A percentile compares a stretch with the other conserved stretches of the same genome.
Evolutionary conservation across 768 basidiomycete genomes (phyloP).

Genomic region (Boletus subparvulus): DNA sequence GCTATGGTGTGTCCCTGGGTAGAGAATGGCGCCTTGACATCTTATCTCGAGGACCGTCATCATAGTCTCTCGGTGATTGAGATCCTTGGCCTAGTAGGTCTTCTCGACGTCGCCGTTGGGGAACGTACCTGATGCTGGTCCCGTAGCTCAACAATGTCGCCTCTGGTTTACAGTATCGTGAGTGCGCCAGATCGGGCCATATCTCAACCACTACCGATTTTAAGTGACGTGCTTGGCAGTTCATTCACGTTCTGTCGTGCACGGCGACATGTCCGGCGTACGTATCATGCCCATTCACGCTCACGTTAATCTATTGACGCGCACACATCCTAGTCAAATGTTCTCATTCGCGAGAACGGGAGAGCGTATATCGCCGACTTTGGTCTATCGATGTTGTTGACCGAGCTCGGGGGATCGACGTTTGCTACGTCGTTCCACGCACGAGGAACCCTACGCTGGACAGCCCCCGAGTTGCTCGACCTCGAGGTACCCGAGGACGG

Average conservation of each 20-base stretch:
- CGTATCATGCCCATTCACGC: background rate
- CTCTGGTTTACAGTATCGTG: conserved; percentile 4
- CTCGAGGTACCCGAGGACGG: background rate
- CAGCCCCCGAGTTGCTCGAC: conserved; percentile 2
- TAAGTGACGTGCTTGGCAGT: background rate
- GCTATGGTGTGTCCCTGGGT: conserved; percentile 2
- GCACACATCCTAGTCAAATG: background rate
- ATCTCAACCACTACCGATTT: too few species aligned
- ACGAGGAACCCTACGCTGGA: background rate
- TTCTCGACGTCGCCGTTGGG: background rate
- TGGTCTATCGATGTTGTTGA: conserved; percentile 6
- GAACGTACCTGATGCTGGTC: background rate
- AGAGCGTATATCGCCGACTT: conserved; percentile 1
- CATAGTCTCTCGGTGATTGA: background rate
- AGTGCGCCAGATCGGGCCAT: background rate
- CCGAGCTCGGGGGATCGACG: background rate
- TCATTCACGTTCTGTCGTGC: conserved; percentile 4
- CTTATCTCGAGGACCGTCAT: background rate
- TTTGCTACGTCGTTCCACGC: background rate
- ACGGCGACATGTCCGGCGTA: conserved; percentile 12
- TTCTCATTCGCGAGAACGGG: background rate
- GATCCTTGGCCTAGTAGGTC: background rate
- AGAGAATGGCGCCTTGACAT: background rate
- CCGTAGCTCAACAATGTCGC: background rate
- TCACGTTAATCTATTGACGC: background rate